Conservation (phyloP, 1,284 basidiomycete species). For the Ganoderma sinense region DNA sequence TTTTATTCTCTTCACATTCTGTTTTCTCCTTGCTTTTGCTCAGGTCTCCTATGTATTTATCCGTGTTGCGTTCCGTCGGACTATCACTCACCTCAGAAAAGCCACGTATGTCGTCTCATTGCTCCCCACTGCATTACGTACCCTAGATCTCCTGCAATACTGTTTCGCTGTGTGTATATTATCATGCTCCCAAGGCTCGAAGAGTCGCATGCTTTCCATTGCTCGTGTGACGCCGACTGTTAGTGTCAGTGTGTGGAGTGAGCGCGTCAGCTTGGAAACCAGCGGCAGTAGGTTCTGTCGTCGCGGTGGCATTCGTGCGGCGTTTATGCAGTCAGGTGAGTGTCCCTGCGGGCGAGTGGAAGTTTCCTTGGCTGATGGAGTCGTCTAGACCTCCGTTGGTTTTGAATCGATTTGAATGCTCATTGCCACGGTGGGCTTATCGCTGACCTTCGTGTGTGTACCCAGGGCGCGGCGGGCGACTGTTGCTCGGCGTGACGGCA, state of each 20-base stretch:
- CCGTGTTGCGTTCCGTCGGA: constrained; percentile 21
- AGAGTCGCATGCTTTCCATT: not conserved
- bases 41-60: constrained; percentile 32
- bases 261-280: not conserved
- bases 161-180: constrained; percentile 9
- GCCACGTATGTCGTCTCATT: constrained; percentile 8
- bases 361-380: not conserved
- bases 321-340: not conserved
- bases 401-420: not conserved
- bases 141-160: constrained; percentile 8
- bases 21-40: constrained; percentile 16
- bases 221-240: not conserved
- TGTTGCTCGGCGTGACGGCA: not conserved
- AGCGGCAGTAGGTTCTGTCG: not conserved
- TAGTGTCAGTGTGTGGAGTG: too few relatives aligned
- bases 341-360: not conserved
- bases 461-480: not conserved
- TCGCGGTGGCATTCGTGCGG: not conserved
- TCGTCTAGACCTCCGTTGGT: not conserved
- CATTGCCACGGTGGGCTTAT: not conserved
- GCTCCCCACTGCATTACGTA: constrained; percentile 11
- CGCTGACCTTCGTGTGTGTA: not conserved
- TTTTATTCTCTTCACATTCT: constrained; percentile 34
- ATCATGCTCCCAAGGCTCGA: not conserved
- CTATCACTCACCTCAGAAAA: constrained; percentile 17